Evolutionary conservation across 2,329 filamentous ascomycete genomes (phyloP).

Genomic region (Ceratocystis papillata): DNA sequence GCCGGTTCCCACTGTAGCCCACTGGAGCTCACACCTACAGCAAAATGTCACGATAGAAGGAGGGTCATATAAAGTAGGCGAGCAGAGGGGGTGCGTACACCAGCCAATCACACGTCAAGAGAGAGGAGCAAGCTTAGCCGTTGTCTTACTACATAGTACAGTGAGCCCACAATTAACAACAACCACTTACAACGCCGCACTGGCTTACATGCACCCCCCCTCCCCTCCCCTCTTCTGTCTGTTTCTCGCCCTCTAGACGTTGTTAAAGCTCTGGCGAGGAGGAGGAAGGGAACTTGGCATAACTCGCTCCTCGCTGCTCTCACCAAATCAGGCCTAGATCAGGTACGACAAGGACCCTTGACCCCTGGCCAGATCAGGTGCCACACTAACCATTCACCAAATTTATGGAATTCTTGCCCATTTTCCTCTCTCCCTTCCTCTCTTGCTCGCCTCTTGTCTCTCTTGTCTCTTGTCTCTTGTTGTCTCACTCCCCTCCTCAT

Average conservation of each 20-base stretch:
- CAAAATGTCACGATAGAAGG: neutral
- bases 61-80: neutral
- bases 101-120: neutral
- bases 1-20: neutral
- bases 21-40: neutral
- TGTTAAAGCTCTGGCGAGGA: neutral
- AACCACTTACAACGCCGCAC: neutral
- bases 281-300: neutral
- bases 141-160: neutral
- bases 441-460: no score
- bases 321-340: conserved; percentile 5
- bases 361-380: neutral
- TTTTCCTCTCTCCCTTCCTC: neutral
- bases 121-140: neutral
- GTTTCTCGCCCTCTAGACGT: no score
- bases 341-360: neutral
- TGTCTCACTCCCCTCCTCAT: neutral
- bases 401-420: neutral
- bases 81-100: neutral
- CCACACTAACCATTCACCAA: neutral
- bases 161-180: neutral
- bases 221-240: neutral
- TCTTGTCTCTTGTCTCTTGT: neutral
- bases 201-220: neutral
- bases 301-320: neutral